phyloP scores from a whole-genome alignment of 768 basidiomycete species.

The Leccinum imitatum region DNA sequence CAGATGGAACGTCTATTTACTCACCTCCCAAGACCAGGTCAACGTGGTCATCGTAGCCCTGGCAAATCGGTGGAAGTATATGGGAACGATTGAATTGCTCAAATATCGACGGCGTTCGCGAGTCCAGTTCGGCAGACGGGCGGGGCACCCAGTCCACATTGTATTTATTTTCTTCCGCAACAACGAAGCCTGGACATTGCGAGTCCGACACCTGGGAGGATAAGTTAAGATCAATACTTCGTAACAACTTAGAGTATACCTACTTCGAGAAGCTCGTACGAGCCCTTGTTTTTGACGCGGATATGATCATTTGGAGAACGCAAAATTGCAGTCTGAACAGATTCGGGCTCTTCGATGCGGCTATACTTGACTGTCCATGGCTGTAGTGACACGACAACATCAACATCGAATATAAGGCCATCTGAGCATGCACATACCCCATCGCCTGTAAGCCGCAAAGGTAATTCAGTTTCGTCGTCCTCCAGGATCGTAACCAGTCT shows the following conservation, averaged over 20 bases:
- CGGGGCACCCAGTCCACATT: constrained; percentile 76
- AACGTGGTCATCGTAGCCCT: constrained; percentile 77
- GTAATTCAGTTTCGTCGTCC: constrained; percentile 68
- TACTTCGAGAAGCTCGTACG: constrained; percentile 73
- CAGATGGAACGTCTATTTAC: constrained; percentile 10
- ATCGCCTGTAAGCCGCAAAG: constrained; percentile 87
- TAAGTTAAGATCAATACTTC: constrained; percentile 1
- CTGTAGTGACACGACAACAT: constrained; percentile 38
- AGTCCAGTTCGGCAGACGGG: constrained; percentile 69
- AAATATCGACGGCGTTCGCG: constrained; percentile 53
- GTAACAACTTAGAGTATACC: constrained; percentile 16
- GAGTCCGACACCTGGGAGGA: constrained; percentile 67
- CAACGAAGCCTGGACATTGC: constrained; percentile 78
- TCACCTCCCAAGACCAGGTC: constrained; percentile 79
- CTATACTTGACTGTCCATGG: constrained; percentile 88
- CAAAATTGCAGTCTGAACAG: constrained; percentile 41
- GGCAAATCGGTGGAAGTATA: constrained; percentile 76
- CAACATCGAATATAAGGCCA: neutral
- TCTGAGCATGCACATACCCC: constrained; percentile 53
- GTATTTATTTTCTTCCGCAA: constrained; percentile 59
- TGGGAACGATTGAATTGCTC: constrained; percentile 71
- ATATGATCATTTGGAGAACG: constrained; percentile 71
- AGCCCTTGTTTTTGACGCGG: constrained; percentile 68
- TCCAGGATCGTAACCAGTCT: constrained; percentile 68
- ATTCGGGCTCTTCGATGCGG: constrained; percentile 43